A percentile compares a stretch with the other conserved stretches of the same genome.
phyloP scores from a whole-genome alignment of 192 early-diverging fungal genomes.

The Entomortierella parvispora region DNA sequence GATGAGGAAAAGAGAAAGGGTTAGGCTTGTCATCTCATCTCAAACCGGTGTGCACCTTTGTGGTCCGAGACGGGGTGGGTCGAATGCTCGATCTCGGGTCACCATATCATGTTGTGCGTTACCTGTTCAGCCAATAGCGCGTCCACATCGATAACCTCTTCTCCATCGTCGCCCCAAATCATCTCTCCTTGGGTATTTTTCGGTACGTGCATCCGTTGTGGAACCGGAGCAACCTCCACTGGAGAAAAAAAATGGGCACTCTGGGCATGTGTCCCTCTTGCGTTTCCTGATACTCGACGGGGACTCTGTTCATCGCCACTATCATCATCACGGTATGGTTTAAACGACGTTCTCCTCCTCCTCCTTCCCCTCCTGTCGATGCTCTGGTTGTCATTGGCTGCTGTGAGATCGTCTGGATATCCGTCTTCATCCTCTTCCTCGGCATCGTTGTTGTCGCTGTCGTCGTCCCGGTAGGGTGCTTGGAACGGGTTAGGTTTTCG shows the following conservation, averaged over 20 bases:
- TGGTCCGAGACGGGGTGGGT: too few relatives aligned
- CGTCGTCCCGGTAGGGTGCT: slow-evolving; percentile 14
- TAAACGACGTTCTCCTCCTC: slow-evolving; percentile 10
- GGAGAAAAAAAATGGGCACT: too few relatives aligned
- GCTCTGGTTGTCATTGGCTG: too few relatives aligned
- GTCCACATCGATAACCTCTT: slow-evolving; percentile 41
- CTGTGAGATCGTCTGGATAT: not conserved
- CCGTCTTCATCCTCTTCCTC: not conserved
- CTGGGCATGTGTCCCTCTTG: too few relatives aligned
- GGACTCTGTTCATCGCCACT: not conserved
- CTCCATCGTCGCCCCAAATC: slow-evolving; percentile 22
- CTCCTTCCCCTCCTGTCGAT: not conserved
- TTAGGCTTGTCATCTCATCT: too few relatives aligned
- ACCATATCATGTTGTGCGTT: not conserved
- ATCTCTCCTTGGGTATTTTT: slow-evolving; percentile 27
- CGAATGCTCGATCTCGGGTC: too few relatives aligned
- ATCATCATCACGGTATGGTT: slow-evolving; percentile 19
- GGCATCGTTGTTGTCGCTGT: slow-evolving; percentile 1
- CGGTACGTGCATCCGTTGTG: slow-evolving; percentile 7
- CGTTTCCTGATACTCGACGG: not conserved
- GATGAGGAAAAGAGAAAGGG: not conserved
- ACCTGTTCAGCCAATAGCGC: slow-evolving; percentile 48
- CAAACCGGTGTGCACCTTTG: too few relatives aligned
- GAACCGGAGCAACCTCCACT: not conserved
- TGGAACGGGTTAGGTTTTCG: slow-evolving; percentile 26